phyloP scores from a whole-genome alignment of 2,329 filamentous ascomycete species.

The Trichoderma hamatum region DNA sequence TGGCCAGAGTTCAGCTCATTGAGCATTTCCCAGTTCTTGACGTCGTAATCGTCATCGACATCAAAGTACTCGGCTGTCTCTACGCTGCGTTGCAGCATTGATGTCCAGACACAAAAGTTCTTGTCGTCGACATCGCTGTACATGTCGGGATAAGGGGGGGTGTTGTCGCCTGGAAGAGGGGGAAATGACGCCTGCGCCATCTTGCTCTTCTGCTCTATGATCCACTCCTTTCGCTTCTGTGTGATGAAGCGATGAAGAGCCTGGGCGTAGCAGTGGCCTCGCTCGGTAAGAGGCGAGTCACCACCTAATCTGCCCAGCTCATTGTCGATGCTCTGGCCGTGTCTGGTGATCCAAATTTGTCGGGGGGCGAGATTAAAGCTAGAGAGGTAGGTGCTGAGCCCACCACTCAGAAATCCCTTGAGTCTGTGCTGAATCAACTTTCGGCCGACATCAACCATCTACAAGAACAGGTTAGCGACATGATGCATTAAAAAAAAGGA shows the following conservation, averaged over 20 bases:
- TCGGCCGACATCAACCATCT: constrained; percentile 95
- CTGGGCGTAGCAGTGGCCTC: constrained; percentile 76
- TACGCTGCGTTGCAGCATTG: constrained; percentile 88
- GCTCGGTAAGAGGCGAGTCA: constrained; percentile 79
- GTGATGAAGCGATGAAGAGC: constrained; percentile 85
- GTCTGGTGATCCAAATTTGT: constrained; percentile 97
- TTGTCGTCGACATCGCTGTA: constrained; percentile 72
- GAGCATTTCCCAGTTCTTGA: constrained; percentile 97
- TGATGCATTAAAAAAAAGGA: neutral
- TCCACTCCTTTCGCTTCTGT: constrained; percentile 77
- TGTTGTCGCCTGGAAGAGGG: constrained; percentile 87
- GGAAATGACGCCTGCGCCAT: constrained; percentile 78
- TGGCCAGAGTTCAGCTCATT: constrained; percentile 92
- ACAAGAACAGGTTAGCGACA: constrained; percentile 31
- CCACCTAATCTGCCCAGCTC: constrained; percentile 86
- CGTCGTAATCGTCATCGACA: constrained; percentile 87
- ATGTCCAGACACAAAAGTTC: constrained; percentile 98
- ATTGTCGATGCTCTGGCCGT: constrained; percentile 91
- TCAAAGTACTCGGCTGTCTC: constrained; percentile 90
- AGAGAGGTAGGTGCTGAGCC: constrained; percentile 90
- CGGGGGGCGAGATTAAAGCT: constrained; percentile 96
- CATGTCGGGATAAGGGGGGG: constrained; percentile 90
- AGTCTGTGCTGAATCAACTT: constrained; percentile 92
- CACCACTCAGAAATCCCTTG: constrained; percentile 86
- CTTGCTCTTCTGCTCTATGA: constrained; percentile 78